Conservation (phyloP, 768 basidiomycete species). For the Calvatia gigantea region DNA sequence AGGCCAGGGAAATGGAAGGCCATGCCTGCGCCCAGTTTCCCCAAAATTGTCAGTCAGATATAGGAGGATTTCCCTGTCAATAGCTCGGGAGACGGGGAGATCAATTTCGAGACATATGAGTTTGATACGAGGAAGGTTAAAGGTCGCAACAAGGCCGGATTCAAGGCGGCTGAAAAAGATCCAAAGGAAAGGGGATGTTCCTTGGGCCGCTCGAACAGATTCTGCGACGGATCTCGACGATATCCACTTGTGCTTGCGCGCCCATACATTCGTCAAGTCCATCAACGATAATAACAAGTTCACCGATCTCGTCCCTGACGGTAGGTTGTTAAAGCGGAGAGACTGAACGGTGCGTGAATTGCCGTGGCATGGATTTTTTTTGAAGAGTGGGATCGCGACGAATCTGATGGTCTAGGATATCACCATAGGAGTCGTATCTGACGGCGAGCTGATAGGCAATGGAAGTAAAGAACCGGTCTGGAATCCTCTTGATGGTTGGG, state of each 20-base stretch:
- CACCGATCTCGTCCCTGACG: not conserved
- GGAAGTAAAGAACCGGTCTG: not conserved
- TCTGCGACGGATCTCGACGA: not conserved
- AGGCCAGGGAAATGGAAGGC: constrained; percentile 6
- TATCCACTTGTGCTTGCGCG: not conserved
- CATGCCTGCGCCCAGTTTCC: not conserved
- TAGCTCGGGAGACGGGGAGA: constrained; percentile 8
- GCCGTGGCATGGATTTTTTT: not conserved
- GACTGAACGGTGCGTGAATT: not conserved
- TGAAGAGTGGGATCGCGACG: not conserved
- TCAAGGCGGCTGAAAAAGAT: not conserved
- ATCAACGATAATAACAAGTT: not conserved
- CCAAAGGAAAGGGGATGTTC: not conserved
- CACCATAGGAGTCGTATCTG: not conserved
- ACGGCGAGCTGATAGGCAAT: not conserved
- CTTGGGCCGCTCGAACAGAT: not conserved
- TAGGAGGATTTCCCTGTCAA: constrained; percentile 5
- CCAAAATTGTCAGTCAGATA: constrained; percentile 7
- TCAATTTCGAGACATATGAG: not conserved
- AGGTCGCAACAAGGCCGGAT: constrained; percentile 1
- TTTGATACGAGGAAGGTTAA: not conserved
- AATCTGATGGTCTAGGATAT: not conserved
- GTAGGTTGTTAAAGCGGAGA: not conserved
- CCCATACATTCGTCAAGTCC: not conserved
- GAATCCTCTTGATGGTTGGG: not conserved